Evolutionary conservation across 345 rosid species (phyloP), one percentile per base, ranked within the genome.

Genomic region (Abelmoschus esculentus): DNA sequence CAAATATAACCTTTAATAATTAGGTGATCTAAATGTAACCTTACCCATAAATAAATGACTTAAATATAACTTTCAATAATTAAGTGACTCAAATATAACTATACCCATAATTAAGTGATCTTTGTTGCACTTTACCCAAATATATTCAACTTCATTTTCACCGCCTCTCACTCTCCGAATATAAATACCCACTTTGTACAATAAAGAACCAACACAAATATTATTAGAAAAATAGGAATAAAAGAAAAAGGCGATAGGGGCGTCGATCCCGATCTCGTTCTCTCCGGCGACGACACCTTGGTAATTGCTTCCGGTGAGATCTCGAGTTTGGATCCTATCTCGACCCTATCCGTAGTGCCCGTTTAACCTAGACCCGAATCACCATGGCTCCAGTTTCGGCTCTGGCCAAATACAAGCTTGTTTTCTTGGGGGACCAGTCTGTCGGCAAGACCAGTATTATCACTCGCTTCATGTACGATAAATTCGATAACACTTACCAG

Each of bases 401-500:
- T 42, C 90, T 92, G 26, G 98, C 98, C 42, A 92, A 92, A 84
- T 92, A 92, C 86, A 92, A 92, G 82, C 87, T 92, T 61, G 98
- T 92, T n/a, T 92, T 92, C 77, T 77, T 90, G 67, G 97, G 97
- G 19, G 96, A 92, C 76, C 98, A 89, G 54, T 92, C 98, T 42
- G 98, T 89, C 28, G 98, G 98, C 13, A 92, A 89, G 66, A 92
- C 96, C 66, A 90, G 98, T 67, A 92, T 89, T 86, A 92, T 92
- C 76, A 89, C 98, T 70, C 92, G 98, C 62, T 89, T 89, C 83
- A 92, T 92, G 96, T 92, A 90, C 74, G 96, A 92, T 69, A 92
- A 92, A 79, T 92, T 92, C 84, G 98, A 92, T 74, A 92, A 86
- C 58, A 92, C 98, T 31, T 92, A 92, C 65, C 98, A 92, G 96